Evolutionary conservation across 306 rosid genomes (phyloP), one percentile per base, ranked within the genome.

Genomic region (Luffa aegyptiaca): DNA sequence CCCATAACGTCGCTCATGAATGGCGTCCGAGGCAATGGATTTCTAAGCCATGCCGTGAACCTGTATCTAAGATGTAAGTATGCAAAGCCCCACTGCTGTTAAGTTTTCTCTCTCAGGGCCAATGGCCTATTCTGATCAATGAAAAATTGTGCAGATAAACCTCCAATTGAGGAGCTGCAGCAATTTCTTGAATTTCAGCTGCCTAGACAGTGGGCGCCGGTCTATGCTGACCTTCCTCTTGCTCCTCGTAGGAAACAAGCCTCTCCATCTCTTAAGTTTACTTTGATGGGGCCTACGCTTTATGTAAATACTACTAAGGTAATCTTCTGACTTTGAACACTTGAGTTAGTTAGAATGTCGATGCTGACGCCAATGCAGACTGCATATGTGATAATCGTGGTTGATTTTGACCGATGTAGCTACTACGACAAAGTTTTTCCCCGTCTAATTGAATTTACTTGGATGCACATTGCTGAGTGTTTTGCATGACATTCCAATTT

Each of bases 191-290:
- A 92, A 70, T 92, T 89, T 85, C 98, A 94, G 80, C 82, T 94
- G 87, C 92, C 97, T 10, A 87, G 97, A 33, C 97, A 90, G 57
- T 94, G 98, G 98, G 98, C 97, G 5, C 98, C 98, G 10, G 90
- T 86, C 83, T 94, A 90, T 46, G 89, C 90, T 11, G 97, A 95
- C 81, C 86, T 94, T 20, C 97, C 97, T 80, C 93, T 94, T 58
- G 85, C 89, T 86, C 88, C 83, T 9, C 85, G 85, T 81, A 89
- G 89, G 85, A 89, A 72, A 80, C 90, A 85, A 35, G 81, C 53
- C 6, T 89, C 87, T 55, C 95, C 98, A 17, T 89, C 95, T 18
- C 93, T 94, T 33, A 90, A 88, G 88, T 94, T 94, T 84, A 81
- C 85, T 84, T 84, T 94, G 51, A 83, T 91, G 90, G 97, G 98